Percentiles rank a stretch among this genome's conserved stretches.
These are phyloP conservation scores for Fomitopsis palustris DNA, from an alignment of 1,284 basidiomycete genomes.

Conservation along the genomic window DNA sequence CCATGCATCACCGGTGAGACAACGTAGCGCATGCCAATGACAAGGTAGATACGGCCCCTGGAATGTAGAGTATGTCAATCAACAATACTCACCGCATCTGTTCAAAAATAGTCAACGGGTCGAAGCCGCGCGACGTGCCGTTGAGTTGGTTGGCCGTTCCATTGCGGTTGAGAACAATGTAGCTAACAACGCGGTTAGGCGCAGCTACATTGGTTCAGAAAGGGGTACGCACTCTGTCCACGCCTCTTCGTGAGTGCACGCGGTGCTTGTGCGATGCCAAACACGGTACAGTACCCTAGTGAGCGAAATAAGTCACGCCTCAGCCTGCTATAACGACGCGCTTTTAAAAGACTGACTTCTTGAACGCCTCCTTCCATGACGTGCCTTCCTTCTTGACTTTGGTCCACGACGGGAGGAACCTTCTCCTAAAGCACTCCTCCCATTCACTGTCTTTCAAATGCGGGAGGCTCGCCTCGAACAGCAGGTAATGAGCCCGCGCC, in stretches of 20 bases:
- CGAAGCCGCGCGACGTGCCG: conserved; percentile 60
- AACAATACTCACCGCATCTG: conserved; percentile 59
- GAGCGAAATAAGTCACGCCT: not conserved
- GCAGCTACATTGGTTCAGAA: not conserved
- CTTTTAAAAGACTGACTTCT: conserved; percentile 43
- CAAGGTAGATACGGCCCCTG: too few relatives aligned
- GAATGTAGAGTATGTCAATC: not conserved
- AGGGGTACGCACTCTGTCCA: conserved; percentile 65
- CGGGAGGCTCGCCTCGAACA: conserved; percentile 64
- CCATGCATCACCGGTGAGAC: too few relatives aligned
- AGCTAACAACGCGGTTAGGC: conserved; percentile 37
- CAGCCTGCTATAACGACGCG: not conserved
- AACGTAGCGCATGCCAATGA: too few relatives aligned
- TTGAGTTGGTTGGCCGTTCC: conserved; percentile 70
- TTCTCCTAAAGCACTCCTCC: conserved; percentile 64
- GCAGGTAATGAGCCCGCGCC: conserved; percentile 54
- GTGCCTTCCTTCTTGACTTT: conserved; percentile 59
- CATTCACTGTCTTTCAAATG: conserved; percentile 61
- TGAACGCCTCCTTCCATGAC: conserved; percentile 57
- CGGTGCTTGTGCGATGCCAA: conserved; percentile 61
- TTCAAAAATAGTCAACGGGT: conserved; percentile 62
- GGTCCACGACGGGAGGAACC: conserved; percentile 70
- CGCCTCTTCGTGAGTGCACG: conserved; percentile 73
- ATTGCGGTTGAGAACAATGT: conserved; percentile 69
- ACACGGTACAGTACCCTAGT: conserved; percentile 54